These are phyloP conservation scores for Fusarium buharicum DNA, from an alignment of 2,329 filamentous ascomycete species.

Conservation along the genomic window DNA sequence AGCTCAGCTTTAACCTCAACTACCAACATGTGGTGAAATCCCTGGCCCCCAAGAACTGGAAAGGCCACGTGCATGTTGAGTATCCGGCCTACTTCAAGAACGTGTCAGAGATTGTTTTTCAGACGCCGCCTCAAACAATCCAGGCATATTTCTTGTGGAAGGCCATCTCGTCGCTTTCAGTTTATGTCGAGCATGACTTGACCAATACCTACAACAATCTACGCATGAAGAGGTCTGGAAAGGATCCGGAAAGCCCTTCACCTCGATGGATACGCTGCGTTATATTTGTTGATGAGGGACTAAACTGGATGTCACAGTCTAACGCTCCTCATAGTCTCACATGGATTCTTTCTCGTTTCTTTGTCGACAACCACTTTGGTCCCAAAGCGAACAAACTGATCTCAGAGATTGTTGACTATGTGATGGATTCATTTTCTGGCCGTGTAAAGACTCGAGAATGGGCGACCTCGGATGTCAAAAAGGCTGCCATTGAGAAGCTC, in stretches of 20 bases:
- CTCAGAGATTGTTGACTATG: constrained; percentile 75
- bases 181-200: constrained; percentile 67
- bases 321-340: constrained; percentile 58
- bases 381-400: constrained; percentile 73
- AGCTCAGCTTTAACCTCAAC: constrained; percentile 9
- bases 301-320: constrained; percentile 3
- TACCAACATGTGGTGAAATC: constrained; percentile 14
- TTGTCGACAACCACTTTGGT: constrained; percentile 74
- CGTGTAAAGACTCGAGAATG: constrained; percentile 69
- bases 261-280: constrained; percentile 21
- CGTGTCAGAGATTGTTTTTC: constrained; percentile 64
- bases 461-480: constrained; percentile 71
- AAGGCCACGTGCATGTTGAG: constrained; percentile 55
- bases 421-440: constrained; percentile 72
- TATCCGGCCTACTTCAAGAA: constrained; percentile 59
- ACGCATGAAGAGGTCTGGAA: constrained; percentile 68
- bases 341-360: constrained; percentile 78
- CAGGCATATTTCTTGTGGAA: constrained; percentile 73
- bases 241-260: constrained; percentile 1
- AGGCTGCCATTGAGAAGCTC: constrained; percentile 71
- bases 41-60: constrained; percentile 14
- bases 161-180: constrained; percentile 62
- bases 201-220: constrained; percentile 70
- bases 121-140: constrained; percentile 64
- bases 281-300: neutral